These are phyloP conservation scores for Crepidotus variabilis DNA, from an alignment of 768 basidiomycete genomes.

Conservation along the genomic window DNA sequence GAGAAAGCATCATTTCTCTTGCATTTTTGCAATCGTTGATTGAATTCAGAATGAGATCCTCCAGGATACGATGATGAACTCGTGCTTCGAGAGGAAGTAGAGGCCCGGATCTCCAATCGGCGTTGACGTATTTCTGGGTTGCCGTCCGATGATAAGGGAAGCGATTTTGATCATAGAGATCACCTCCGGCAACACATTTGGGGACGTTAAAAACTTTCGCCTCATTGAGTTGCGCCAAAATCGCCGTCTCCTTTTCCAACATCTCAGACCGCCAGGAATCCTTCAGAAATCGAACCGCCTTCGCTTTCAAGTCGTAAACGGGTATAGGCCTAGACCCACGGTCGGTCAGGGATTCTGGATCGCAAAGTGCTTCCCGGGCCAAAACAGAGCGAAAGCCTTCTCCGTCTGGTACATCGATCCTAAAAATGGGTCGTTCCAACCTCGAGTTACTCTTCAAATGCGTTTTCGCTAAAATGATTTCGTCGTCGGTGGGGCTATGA, in stretches of 20 bases:
- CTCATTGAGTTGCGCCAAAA: not conserved
- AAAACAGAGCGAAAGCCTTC: not conserved
- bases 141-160: not conserved
- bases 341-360: not conserved
- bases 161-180: not conserved
- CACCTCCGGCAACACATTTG: not conserved
- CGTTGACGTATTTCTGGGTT: not conserved
- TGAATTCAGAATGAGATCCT: not conserved
- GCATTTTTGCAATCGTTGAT: not conserved
- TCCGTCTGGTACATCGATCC: not conserved
- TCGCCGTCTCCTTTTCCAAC: slow-evolving; percentile 1
- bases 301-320: not conserved
- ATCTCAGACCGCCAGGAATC: slow-evolving; percentile 3
- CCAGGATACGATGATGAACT: not conserved
- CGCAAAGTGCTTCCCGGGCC: not conserved
- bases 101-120: not conserved
- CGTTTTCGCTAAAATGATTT: not conserved
- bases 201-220: slow-evolving; percentile 1
- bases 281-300: slow-evolving; percentile 4
- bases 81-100: not conserved
- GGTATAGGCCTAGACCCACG: slow-evolving; percentile 1
- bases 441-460: not conserved
- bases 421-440: not conserved
- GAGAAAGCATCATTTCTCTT: not conserved
- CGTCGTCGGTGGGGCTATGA: not conserved